phyloP scores from a whole-genome alignment of 176 grass and related monocot genomes.

The Musa itinerans region DNA sequence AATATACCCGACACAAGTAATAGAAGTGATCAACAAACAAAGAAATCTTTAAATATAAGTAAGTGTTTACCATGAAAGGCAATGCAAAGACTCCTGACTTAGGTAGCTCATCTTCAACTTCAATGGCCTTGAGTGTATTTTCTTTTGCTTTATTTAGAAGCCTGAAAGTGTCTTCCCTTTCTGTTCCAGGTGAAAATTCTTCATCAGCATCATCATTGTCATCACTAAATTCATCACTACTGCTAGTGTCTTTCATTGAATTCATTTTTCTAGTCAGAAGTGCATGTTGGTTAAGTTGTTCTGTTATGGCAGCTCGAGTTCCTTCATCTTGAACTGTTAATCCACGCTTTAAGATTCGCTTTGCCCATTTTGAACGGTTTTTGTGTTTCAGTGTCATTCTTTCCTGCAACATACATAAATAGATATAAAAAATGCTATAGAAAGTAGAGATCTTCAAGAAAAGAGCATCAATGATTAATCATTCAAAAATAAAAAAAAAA shows the following conservation, averaged over 20 bases:
- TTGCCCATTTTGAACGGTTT: constrained; percentile 86
- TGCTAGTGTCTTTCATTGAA: constrained; percentile 61
- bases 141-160: constrained; percentile 66
- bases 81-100: constrained; percentile 69
- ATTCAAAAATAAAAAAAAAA: background rate
- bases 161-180: constrained; percentile 34
- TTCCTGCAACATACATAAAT: constrained; percentile 36
- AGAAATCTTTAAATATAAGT: background rate
- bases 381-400: constrained; percentile 84
- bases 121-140: constrained; percentile 55
- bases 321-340: constrained; percentile 76
- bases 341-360: constrained; percentile 72
- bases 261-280: constrained; percentile 89
- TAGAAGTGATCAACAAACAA: background rate
- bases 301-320: constrained; percentile 66
- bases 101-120: constrained; percentile 41
- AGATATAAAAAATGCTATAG: background rate
- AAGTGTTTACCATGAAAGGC: constrained; percentile 71
- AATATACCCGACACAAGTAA: background rate
- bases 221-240: constrained; percentile 53
- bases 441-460: background rate
- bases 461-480: background rate
- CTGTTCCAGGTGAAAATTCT: constrained; percentile 24
- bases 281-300: constrained; percentile 68
- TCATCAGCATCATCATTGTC: constrained; percentile 38